Conservation (phyloP, 768 basidiomycete species). For the Phanerochaete carnosa region DNA sequence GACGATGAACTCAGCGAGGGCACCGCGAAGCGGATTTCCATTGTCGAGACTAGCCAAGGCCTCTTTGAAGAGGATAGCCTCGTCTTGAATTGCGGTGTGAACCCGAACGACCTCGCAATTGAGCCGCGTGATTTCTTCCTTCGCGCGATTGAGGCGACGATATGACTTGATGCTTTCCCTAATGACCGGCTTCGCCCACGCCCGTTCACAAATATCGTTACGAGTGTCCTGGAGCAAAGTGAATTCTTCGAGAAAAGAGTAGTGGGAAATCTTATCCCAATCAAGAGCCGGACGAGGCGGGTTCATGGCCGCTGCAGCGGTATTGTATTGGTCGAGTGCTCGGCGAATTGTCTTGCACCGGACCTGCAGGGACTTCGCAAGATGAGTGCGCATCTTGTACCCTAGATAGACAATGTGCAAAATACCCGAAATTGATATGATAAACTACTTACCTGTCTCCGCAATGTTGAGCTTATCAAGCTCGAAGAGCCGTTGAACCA, state of each 20-base stretch:
- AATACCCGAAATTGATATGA: too few relatives aligned
- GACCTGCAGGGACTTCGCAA: slow-evolving; percentile 26
- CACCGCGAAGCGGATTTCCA: not conserved
- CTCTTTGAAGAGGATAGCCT: slow-evolving; percentile 6
- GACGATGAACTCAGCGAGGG: not conserved
- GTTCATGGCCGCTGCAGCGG: slow-evolving; percentile 19
- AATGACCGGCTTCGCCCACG: slow-evolving; percentile 25
- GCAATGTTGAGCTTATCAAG: slow-evolving; percentile 34
- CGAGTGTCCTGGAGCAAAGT: slow-evolving; percentile 22
- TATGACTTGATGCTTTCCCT: slow-evolving; percentile 20
- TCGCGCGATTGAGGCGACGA: slow-evolving; percentile 14
- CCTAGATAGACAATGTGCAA: slow-evolving; percentile 15
- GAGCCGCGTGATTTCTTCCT: slow-evolving; percentile 23
- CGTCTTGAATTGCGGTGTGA: slow-evolving; percentile 23
- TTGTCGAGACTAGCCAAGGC: not conserved
- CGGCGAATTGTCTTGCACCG: slow-evolving; percentile 18
- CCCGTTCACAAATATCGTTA: slow-evolving; percentile 18
- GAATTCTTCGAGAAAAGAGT: slow-evolving; percentile 28
- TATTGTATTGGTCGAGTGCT: slow-evolving; percentile 28
- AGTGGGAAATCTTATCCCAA: slow-evolving; percentile 23
- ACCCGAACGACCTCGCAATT: slow-evolving; percentile 26
- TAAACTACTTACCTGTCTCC: slow-evolving; percentile 28
- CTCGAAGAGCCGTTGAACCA: slow-evolving; percentile 35
- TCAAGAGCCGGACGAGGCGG: slow-evolving; percentile 20
- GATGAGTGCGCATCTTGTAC: slow-evolving; percentile 27